A percentile compares a stretch with the other conserved stretches of the same genome.
phyloP scores from a whole-genome alignment of 352 stramenopile genomes.

The Globisporangium acanthophoron region DNA sequence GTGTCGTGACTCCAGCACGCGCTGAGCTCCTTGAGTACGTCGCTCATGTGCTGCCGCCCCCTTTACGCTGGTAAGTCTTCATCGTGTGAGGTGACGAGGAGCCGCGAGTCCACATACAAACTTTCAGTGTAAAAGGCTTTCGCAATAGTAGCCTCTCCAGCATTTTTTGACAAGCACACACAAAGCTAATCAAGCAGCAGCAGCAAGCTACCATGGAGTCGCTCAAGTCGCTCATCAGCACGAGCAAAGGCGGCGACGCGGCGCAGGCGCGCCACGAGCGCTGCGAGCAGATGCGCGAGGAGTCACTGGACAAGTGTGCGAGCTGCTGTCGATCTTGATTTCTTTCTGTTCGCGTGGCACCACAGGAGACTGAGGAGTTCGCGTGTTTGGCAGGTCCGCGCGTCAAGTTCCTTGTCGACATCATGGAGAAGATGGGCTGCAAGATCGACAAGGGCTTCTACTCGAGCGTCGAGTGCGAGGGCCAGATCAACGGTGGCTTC shows the following conservation, averaged over 20 bases:
- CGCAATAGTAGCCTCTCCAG: slow-evolving; percentile 6
- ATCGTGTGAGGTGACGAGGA: not conserved
- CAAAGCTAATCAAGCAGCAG: not conserved
- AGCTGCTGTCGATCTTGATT: not conserved
- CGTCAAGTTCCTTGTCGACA: slow-evolving; percentile 74
- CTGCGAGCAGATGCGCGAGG: slow-evolving; percentile 68
- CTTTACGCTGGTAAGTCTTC: too few relatives aligned
- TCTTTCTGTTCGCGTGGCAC: not conserved
- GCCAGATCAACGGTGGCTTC: slow-evolving; percentile 85
- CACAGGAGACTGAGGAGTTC: not conserved
- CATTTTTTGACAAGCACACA: slow-evolving; percentile 2
- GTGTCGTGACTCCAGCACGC: too few relatives aligned
- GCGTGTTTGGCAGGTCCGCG: slow-evolving; percentile 41
- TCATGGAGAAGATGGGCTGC: slow-evolving; percentile 86
- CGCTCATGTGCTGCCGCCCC: too few relatives aligned
- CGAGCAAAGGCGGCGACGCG: slow-evolving; percentile 25
- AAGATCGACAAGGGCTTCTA: slow-evolving; percentile 72
- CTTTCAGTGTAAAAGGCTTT: not conserved
- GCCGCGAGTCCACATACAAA: slow-evolving; percentile 6
- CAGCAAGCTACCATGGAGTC: slow-evolving; percentile 40
- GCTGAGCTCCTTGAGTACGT: too few relatives aligned
- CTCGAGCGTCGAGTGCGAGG: slow-evolving; percentile 75
- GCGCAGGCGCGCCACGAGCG: slow-evolving; percentile 37
- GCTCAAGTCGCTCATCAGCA: slow-evolving; percentile 57
- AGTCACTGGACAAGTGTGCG: slow-evolving; percentile 65